These are phyloP conservation scores for Akanthomyces dipterigenus DNA, from an alignment of 2,329 filamentous ascomycete species.

Conservation along the genomic window DNA sequence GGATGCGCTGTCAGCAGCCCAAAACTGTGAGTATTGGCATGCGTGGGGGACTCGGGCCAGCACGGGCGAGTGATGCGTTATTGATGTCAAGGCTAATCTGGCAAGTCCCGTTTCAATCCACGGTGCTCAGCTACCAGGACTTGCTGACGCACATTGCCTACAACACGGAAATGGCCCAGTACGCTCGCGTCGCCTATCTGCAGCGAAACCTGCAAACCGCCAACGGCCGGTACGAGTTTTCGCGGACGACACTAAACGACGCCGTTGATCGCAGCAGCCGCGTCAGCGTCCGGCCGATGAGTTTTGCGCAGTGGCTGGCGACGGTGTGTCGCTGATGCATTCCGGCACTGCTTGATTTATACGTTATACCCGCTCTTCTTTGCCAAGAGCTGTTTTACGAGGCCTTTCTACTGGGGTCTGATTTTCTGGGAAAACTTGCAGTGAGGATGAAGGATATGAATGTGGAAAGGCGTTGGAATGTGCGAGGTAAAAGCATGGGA, in stretches of 20 bases:
- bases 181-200: constrained; percentile 44
- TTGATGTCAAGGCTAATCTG: not conserved
- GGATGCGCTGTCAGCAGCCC: constrained; percentile 38
- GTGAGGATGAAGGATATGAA: too few relatives aligned
- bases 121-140: constrained; percentile 32
- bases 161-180: constrained; percentile 41
- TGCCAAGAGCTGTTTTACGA: not conserved
- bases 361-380: not conserved
- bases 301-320: constrained; percentile 48
- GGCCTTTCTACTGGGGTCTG: too few relatives aligned
- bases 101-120: constrained; percentile 36
- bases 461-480: too few relatives aligned
- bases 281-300: constrained; percentile 40
- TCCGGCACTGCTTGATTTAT: not conserved
- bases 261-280: constrained; percentile 29
- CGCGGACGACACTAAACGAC: constrained; percentile 52
- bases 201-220: constrained; percentile 61
- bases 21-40: constrained; percentile 37
- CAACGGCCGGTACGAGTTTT: constrained; percentile 61
- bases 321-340: not conserved
- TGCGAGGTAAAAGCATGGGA: too few relatives aligned
- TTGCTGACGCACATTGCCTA: constrained; percentile 34
- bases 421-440: too few relatives aligned
- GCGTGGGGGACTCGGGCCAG: constrained; percentile 3
- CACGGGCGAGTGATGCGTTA: not conserved